These are phyloP conservation scores for Ceratobasidium sp. DNA, from an alignment of 1,284 basidiomycete genomes.

Conservation along the genomic window DNA sequence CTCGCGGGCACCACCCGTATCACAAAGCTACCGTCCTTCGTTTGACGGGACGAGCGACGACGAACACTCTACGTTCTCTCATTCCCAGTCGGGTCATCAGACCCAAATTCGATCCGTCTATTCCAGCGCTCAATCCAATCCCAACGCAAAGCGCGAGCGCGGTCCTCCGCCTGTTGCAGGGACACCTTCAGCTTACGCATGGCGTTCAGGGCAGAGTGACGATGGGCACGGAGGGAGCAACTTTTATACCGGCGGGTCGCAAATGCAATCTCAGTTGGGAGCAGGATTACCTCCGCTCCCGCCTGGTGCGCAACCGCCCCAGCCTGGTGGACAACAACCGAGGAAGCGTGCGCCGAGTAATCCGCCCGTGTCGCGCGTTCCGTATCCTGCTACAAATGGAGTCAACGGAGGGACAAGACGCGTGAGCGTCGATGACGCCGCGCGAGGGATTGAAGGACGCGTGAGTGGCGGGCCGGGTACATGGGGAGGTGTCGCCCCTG, in stretches of 20 bases:
- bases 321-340: constrained; percentile 11
- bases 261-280: not conserved
- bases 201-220: constrained; percentile 41
- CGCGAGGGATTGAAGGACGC: not conserved
- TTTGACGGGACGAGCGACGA: constrained; percentile 32
- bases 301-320: constrained; percentile 26
- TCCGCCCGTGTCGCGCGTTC: constrained; percentile 40
- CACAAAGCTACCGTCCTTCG: constrained; percentile 27
- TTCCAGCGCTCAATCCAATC: not conserved
- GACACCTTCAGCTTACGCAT: constrained; percentile 41
- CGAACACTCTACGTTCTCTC: constrained; percentile 27
- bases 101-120: not conserved
- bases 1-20: constrained; percentile 5
- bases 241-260: constrained; percentile 43
- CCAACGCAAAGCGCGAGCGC: constrained; percentile 24
- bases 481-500: constrained; percentile 36
- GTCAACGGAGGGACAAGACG: not conserved
- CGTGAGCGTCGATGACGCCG: constrained; percentile 16
- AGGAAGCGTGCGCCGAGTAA: constrained; percentile 35
- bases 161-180: constrained; percentile 37
- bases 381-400: constrained; percentile 9
- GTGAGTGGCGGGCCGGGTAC: constrained; percentile 37
- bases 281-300: not conserved
- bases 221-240: constrained; percentile 41
- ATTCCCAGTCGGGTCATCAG: constrained; percentile 23